Base-by-base conservation (phyloP, 345 rosid genomes). In the Eutrema yunnanense region DNA sequence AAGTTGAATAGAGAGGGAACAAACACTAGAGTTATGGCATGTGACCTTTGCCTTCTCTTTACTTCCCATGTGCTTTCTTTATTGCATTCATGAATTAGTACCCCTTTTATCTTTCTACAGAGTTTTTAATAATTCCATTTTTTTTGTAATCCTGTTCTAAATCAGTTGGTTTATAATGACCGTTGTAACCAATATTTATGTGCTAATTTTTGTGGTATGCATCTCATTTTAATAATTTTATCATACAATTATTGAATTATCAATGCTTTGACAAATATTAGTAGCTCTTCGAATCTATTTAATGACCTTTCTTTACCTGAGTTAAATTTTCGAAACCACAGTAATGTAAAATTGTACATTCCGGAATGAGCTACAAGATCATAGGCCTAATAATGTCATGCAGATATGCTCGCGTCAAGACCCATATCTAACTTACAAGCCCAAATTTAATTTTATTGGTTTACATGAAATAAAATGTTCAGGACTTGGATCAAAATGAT, bases 11-110 rank as follows among this genome's bases (percentile, higher is more conserved):
- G 43, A 48, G 67, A 71, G 76, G 76, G 67, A 71, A 65, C 76
- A 65, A 46, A 58, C 52, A 48, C 71, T 49, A 59, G 72, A 77
- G 65, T 64, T 69, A 65, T 71, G 80, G 68, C 80, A 77, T 77
- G 80, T 77, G 76, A 65, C 62, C 67, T 50, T 58, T 77, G 80
- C 71, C 63, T 71, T 63, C 66, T 68, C 79, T 68, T 32, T 27
- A 62, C 61, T 58, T 71, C 73, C 80, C 80, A 77, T 77, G 80
- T 77, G 76, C 63, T 44, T 55, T 58, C 65, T 71, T 71, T 71
- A 64, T 77, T 77, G 76, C 80, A 16, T 61, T 61, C 26, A 22
- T 2, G 57, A 16, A 40, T 30, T 8, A 46, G 27, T 62, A 13
- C n/a, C 61, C 59, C 43, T 47, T 47, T 55, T 34, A 37, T 47